Evolutionary conservation across 345 rosid species (phyloP), one percentile per base, ranked within the genome.

Genomic region (Populus deltoides): DNA sequence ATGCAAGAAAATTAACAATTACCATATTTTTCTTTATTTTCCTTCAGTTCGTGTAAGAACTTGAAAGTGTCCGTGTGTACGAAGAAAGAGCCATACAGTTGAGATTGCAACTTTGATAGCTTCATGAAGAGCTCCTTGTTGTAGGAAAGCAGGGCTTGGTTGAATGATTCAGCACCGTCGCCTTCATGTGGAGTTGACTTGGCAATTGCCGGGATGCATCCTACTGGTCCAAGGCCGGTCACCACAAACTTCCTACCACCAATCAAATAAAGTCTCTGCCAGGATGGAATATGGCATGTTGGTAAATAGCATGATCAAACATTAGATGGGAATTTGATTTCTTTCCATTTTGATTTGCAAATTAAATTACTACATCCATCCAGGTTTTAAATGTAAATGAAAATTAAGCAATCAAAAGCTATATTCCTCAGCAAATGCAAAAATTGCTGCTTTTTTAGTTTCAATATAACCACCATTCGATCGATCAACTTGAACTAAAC

Each of bases 401-500:
- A 39, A 39, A 38, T 31, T 31, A 31, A 39, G 10, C 10, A 39
- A 39, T 8, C 0, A 1, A 39, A 8, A 39, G 10, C 43, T 39
- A 39, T 10, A 39, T 39, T 7, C 8, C 8, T 39, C 8, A 1
- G 8, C 43, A 39, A 39, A 39, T 8, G 43, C 43, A 7, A 39
- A 7, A 0, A 39, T 7, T 8, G 2, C 10, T 7, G 8, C 2
- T 1, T 39, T 39, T 39, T 39, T 39, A 38, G 8, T 38, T 8
- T 6, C 7, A 38, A 38, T 6, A 0, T 0, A 0, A 4, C 0
- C 0, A 4, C 0, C 5, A 5, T 33, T 33, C 35, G 35, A 33
- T 0, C 5, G 0, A 33, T 33, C 35, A 31, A 29, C 3, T 29
- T 2, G 2, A 0, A 5, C 0, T 4, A 33, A 33, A 0, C 4